Percentiles rank a stretch among this genome's conserved stretches.
These are phyloP conservation scores for Capsicum rhomboideum DNA, from an alignment of 257 asterid species.

Conservation along the genomic window DNA sequence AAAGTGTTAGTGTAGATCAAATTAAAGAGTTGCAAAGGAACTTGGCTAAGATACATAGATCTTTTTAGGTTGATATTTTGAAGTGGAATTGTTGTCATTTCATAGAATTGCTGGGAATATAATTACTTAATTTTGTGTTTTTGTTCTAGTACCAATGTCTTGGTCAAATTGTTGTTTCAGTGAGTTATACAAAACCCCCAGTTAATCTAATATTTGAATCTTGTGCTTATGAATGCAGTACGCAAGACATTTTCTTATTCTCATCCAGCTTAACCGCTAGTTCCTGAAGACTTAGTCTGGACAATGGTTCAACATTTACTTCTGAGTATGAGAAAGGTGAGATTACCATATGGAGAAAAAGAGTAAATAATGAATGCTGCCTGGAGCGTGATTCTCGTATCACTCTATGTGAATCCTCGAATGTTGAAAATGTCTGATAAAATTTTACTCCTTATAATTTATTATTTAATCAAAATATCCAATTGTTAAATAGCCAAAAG, in stretches of 20 bases:
- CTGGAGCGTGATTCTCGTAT: slow-evolving; percentile 17
- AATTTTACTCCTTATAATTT: neutral
- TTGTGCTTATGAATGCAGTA: slow-evolving; percentile 41
- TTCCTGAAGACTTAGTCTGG: slow-evolving; percentile 91
- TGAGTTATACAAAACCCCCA: neutral
- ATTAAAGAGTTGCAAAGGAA: slow-evolving; percentile 50
- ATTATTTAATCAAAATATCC: neutral
- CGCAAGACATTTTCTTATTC: slow-evolving; percentile 74
- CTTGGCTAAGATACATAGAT: slow-evolving; percentile 69
- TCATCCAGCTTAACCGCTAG: slow-evolving; percentile 86
- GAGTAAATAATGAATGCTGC: slow-evolving; percentile 17
- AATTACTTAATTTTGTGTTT: neutral
- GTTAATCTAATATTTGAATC: neutral
- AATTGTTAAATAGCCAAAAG: neutral
- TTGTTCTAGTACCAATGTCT: neutral
- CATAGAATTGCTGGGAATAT: neutral
- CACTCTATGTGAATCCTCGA: slow-evolving; percentile 12
- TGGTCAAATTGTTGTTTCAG: neutral
- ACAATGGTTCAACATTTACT: slow-evolving; percentile 65
- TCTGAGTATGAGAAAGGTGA: slow-evolving; percentile 20
- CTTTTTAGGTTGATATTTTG: neutral
- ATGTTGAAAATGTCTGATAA: slow-evolving; percentile 22
- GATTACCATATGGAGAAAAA: slow-evolving; percentile 34
- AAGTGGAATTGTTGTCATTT: neutral
- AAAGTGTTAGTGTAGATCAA: slow-evolving; percentile 51